Evolutionary conservation across 2,329 filamentous ascomycete genomes (phyloP), one percentile per base, ranked within the genome.

Genomic region (Hypoxylon sp.): DNA sequence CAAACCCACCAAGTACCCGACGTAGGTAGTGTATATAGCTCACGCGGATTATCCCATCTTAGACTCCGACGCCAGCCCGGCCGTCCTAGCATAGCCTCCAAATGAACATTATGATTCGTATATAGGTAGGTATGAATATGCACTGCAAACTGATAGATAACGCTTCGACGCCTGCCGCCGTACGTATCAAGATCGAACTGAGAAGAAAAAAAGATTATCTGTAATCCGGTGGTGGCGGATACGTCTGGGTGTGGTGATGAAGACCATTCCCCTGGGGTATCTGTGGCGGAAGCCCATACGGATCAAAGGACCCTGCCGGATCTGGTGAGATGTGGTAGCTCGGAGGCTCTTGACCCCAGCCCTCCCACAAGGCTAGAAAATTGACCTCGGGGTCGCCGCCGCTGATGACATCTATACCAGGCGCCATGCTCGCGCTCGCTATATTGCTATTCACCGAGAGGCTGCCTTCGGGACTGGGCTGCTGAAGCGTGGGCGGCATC

Each of bases 361-460:
- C 56, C 8, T 63, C 61, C 70, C 71, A 74, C 17, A 74, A 49
- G 41, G 59, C 65, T 30, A 73, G 70, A 38, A 74, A 71, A 30
- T 73, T 66, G 34, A 74, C 67, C 43, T 71, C 70, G 4, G 64
- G 57, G 7, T 75, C 70, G 5, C 59, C 59, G 5, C 63, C 66
- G 13, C 61, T 57, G 5, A 64, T 44, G 2, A 44, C 7, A 32
- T 69, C 67, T 13, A 64, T 60, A 8, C 51, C 50, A 7, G 61
- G 61, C 2, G 55, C 41, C 38, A 66, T 51, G 12, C 54, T 55
- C 8, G 55, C 32, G 2, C 51, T 31, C 7, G 60, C 57, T 15
- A 64, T 56, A 8, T 55, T 60, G 27, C 55, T 62, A 37, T 53
- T 64, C 27, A 66, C 41, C 9, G 66, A 63, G 6, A 65, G 49